Conservation (phyloP, 176 grass and related monocot species). For the Carex littledalei region DNA sequence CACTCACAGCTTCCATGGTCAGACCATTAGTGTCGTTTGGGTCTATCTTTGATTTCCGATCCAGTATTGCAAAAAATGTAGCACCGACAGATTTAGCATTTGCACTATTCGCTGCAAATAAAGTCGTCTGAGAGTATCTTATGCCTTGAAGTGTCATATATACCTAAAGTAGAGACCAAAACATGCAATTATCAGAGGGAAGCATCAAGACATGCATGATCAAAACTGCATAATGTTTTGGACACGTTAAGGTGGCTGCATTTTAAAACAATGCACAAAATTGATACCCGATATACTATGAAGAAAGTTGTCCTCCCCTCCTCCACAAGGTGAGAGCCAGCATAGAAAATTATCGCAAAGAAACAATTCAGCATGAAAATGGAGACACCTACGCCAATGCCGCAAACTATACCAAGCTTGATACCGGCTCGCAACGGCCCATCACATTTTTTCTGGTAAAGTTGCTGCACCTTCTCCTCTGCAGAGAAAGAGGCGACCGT, state of each 20-base stretch:
- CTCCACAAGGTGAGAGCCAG: slow-evolving; percentile 49
- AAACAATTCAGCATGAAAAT: slow-evolving; percentile 45
- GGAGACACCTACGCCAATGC: slow-evolving; percentile 57
- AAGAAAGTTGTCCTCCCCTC: slow-evolving; percentile 42
- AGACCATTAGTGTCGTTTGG: slow-evolving; percentile 28
- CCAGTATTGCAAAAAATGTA: slow-evolving; percentile 59
- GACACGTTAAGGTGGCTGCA: no score
- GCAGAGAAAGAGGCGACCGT: slow-evolving; percentile 86
- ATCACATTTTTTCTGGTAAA: slow-evolving; percentile 75
- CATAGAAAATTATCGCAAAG: slow-evolving; percentile 59
- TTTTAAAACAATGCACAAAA: background rate
- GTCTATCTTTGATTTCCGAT: slow-evolving; percentile 52
- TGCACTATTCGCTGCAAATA: slow-evolving; percentile 34
- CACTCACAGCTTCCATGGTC: slow-evolving; percentile 27
- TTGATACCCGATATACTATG: slow-evolving; percentile 58
- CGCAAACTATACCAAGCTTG: slow-evolving; percentile 66
- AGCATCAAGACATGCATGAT: background rate
- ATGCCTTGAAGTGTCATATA: slow-evolving; percentile 6
- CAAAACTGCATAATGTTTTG: no score
- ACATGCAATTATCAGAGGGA: background rate
- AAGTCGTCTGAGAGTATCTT: slow-evolving; percentile 38
- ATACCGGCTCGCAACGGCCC: slow-evolving; percentile 60
- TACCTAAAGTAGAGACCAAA: background rate
- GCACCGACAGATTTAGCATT: slow-evolving; percentile 50
- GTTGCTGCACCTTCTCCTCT: slow-evolving; percentile 67